These are phyloP conservation scores for Crucibulum laeve DNA, from an alignment of 768 basidiomycete species.

Conservation along the genomic window DNA sequence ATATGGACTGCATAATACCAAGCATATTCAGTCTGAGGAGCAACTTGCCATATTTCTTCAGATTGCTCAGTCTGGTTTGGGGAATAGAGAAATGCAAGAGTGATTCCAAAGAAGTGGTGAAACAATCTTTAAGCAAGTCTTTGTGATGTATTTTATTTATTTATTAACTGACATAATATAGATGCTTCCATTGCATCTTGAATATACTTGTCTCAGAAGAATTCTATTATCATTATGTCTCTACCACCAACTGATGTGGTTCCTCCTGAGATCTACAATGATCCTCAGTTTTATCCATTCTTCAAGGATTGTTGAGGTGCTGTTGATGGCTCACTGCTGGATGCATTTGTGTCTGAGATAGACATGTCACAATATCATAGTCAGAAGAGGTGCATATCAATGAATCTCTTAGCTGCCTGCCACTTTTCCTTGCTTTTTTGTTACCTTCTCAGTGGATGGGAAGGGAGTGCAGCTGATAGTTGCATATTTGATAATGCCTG, in stretches of 20 bases:
- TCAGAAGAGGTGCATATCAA: constrained; percentile 20
- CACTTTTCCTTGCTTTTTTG: constrained; percentile 21
- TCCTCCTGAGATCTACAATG: constrained; percentile 11
- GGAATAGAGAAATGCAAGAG: constrained; percentile 23
- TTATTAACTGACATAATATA: constrained; percentile 1
- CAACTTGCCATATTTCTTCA: constrained; percentile 33
- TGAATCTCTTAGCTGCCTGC: constrained; percentile 27
- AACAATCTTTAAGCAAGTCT: constrained; percentile 28
- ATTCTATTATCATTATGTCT: constrained; percentile 10
- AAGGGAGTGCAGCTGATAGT: constrained; percentile 27
- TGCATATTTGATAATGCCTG: constrained; percentile 19
- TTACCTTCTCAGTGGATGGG: constrained; percentile 29
- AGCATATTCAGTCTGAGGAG: constrained; percentile 25
- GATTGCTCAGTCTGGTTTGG: constrained; percentile 19
- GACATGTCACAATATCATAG: constrained; percentile 7
- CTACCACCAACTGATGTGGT: constrained; percentile 9
- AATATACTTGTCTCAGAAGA: constrained; percentile 12
- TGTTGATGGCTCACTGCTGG: constrained; percentile 18
- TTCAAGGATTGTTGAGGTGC: constrained; percentile 21
- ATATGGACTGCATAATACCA: too few relatives aligned
- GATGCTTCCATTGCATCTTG: constrained; percentile 14
- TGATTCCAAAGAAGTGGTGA: constrained; percentile 31
- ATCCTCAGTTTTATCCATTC: constrained; percentile 20
- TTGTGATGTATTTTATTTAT: not conserved
- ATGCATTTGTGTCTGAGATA: constrained; percentile 7